Evolutionary conservation across 208 protist species (phyloP).

Genomic region (Phytomonas serpens): DNA sequence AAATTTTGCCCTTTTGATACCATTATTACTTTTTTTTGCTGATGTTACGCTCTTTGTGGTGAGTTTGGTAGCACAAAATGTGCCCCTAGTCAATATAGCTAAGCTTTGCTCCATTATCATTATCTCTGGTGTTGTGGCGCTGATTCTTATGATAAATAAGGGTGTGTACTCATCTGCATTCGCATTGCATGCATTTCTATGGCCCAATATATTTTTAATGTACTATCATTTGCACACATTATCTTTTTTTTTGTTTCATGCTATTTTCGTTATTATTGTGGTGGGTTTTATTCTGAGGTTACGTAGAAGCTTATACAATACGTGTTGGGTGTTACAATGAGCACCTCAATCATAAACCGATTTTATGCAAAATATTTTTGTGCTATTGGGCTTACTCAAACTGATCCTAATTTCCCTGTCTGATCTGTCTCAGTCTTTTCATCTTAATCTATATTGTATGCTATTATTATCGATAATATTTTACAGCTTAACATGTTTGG

Average conservation of each 20-base stretch:
- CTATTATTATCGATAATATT: background rate
- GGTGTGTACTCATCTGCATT: slow-evolving; percentile 33
- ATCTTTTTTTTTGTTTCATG: slow-evolving; percentile 53
- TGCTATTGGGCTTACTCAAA: background rate
- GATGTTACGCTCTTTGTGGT: slow-evolving; percentile 44
- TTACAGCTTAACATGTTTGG: background rate
- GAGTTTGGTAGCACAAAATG: slow-evolving; percentile 25
- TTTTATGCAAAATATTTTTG: background rate
- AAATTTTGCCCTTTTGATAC: slow-evolving; percentile 26
- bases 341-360: background rate
- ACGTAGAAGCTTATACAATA: slow-evolving; percentile 37
- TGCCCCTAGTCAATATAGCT: slow-evolving; percentile 26
- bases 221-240: slow-evolving; percentile 51
- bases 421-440: background rate
- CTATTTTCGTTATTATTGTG: slow-evolving; percentile 38
- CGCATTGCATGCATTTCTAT: slow-evolving; percentile 50
- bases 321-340: slow-evolving; percentile 38
- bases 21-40: slow-evolving; percentile 38
- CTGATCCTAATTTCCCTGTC: background rate
- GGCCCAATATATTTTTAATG: slow-evolving; percentile 41
- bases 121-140: slow-evolving; percentile 33
- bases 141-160: slow-evolving; percentile 42
- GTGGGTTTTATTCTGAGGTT: slow-evolving; percentile 53
- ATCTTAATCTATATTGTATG: background rate
- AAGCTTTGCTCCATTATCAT: slow-evolving; percentile 35